Evolutionary conservation across 495 filamentous ascomycete genomes (phyloP), one percentile per base, ranked within the genome.

Genomic region (Tirmania nivea): DNA sequence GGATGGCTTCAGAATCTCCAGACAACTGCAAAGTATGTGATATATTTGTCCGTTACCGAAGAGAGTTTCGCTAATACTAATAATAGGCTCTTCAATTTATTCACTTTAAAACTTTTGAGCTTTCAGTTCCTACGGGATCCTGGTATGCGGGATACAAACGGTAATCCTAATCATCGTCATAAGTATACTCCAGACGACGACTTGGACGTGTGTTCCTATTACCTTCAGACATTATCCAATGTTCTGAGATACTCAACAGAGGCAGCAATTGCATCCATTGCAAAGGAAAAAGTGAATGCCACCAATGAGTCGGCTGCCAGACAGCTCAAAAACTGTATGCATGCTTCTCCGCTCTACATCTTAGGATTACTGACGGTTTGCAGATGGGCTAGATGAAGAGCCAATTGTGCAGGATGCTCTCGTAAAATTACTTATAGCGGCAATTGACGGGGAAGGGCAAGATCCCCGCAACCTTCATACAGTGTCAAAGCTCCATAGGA

Each of bases 1-100:
- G 77, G 75, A 42, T 97, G 90, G 90, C 69, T 97, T 8, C 80
- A 83, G 59, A 83, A 75, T 48, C 69, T 92, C 16, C 69, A 79
- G 48, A 76, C 72, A n/a, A 68, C 84, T 58, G 74, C 78, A 53
- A 76, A 73, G 74, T 80, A 69, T 56, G 70, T 69, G 37, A 31
- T 3, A 31, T 7, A 31, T 31, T 31, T 31, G 25, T 7, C 25
- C 25, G 25, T 31, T 31, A 31, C 7, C 25, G 25, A 31, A 31
- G 25, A 31, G 1, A 31, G 25, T 31, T 31, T 31, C 25, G 25
- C 25, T 31, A 31, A 31, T 31, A 31, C 0, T 14, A 6, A 14
- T 47, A 21, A 10, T 54, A 80, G 76, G 56, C 61, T 81, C 2
- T 74, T 79, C 55, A 61, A 67, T 36, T 65, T 80, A 0, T 76